Base-by-base conservation (phyloP, 768 basidiomycete species). In the Tulasnella sp. region DNA sequence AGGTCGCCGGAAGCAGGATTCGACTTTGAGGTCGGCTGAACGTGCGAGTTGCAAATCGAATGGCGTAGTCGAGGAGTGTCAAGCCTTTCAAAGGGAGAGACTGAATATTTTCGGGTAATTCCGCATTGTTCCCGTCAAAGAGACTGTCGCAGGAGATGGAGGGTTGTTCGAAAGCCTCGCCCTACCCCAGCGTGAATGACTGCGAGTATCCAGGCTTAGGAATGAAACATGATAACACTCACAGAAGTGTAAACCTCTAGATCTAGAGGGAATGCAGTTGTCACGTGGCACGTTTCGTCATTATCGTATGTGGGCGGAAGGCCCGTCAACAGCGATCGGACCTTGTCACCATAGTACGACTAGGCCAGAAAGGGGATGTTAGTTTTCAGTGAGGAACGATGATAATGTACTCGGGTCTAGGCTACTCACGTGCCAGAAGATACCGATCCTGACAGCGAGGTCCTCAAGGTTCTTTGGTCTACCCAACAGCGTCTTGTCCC, bases 161-260 rank as follows among this genome's bases (percentile, higher is more conserved):
- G 22, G 67, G 67, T 19, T 22, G 3, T 11, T 41, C 26, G 40
- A 69, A 52, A 12, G 67, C 67, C 29, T 40, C 34, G n/a, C 67
- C 67, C 67, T 69, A 19, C 3, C 16, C 9, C 39, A 36, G 26
- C 7, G 5, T 22, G 37, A 44, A 29, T 29, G 19, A 26, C 26
- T 26, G 26, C 32, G 67, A 42, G 5, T 9, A 52, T 8, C 17
- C 5, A 40, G 39, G n/a, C n/a, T n/a, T 11, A 22, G 5, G 16
- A 37, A 12, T 26, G 26, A 17, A 17, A 5, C 2, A n/a, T 19
- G 22, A 47, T 26, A 19, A 59, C n/a, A 36, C 72, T 12, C 73
- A 74, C 73, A 26, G 72, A 16, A 12, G 41, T 36, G 62, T 74
- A 74, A 37, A 74, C 72, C 26, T 74, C 73, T 34, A 74, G 41